Evolutionary conservation across 495 filamentous ascomycete genomes (phyloP).

Genomic region (Hamigera avellanea): DNA sequence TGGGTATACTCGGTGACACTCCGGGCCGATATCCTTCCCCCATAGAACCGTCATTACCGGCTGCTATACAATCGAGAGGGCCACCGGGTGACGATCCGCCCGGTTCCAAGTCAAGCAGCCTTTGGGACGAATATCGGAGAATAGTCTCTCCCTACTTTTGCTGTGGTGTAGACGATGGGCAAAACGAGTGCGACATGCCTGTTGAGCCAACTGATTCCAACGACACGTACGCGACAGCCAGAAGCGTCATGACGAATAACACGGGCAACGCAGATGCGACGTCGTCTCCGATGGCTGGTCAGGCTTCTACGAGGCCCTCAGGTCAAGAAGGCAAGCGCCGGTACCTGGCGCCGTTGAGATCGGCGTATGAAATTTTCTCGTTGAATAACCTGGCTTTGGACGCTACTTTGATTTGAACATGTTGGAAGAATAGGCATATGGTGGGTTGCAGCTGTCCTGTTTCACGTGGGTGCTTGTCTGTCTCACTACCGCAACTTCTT

Average conservation of each 20-base stretch:
- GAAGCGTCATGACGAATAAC: constrained; percentile 8
- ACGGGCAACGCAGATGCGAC: background rate
- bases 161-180: constrained; percentile 3
- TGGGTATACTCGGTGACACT: background rate
- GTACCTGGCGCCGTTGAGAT: background rate
- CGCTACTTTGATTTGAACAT: no score
- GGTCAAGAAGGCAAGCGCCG: background rate
- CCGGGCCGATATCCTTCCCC: constrained; percentile 1
- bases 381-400: no score
- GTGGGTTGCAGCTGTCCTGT: no score
- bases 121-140: constrained; percentile 4
- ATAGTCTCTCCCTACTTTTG: constrained; percentile 4
- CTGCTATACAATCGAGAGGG: background rate
- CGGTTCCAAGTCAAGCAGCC: no score
- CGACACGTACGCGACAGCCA: constrained; percentile 23
- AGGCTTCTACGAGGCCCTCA: no score
- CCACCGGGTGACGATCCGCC: no score
- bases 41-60: background rate
- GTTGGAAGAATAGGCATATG: no score
- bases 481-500: no score
- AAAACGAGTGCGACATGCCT: constrained; percentile 3
- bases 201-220: constrained; percentile 8
- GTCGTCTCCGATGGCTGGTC: no score
- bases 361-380: background rate
- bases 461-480: no score